These are phyloP conservation scores for Trapa incisa DNA, from an alignment of 345 rosid genomes.

Conservation along the genomic window DNA sequence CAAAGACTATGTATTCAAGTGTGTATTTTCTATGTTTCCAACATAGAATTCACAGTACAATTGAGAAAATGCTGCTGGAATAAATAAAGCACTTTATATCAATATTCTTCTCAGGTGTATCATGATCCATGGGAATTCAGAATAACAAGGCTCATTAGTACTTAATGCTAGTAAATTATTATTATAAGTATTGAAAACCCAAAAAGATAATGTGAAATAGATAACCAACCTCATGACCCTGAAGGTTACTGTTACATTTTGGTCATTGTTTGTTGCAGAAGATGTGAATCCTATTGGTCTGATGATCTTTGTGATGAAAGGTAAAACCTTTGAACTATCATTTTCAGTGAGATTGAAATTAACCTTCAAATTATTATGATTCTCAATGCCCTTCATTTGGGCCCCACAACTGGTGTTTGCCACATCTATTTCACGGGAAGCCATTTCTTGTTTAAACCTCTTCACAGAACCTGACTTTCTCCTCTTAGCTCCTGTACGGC, in stretches of 20 bases:
- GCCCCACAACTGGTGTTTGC: slow-evolving; percentile 24
- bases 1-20: not conserved
- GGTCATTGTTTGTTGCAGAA: slow-evolving; percentile 41
- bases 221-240: slow-evolving; percentile 60
- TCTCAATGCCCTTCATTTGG: slow-evolving; percentile 31
- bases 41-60: not conserved
- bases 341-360: slow-evolving; percentile 23
- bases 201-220: not conserved
- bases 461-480: slow-evolving; percentile 91
- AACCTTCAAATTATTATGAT: slow-evolving; percentile 21
- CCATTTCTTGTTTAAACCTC: slow-evolving; percentile 71
- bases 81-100: not conserved
- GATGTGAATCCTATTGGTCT: slow-evolving; percentile 61
- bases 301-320: slow-evolving; percentile 48
- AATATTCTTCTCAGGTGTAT: not conserved
- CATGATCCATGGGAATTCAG: not conserved
- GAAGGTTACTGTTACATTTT: slow-evolving; percentile 70
- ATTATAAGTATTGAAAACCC: not conserved
- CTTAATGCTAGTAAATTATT: not conserved
- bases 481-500: slow-evolving; percentile 66
- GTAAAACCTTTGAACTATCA: slow-evolving; percentile 31
- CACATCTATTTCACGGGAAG: slow-evolving; percentile 17
- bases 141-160: not conserved
- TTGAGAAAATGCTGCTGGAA: not conserved
- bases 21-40: not conserved